Conservation (phyloP, 257 asterid species). For the Solanum habrochaites region DNA sequence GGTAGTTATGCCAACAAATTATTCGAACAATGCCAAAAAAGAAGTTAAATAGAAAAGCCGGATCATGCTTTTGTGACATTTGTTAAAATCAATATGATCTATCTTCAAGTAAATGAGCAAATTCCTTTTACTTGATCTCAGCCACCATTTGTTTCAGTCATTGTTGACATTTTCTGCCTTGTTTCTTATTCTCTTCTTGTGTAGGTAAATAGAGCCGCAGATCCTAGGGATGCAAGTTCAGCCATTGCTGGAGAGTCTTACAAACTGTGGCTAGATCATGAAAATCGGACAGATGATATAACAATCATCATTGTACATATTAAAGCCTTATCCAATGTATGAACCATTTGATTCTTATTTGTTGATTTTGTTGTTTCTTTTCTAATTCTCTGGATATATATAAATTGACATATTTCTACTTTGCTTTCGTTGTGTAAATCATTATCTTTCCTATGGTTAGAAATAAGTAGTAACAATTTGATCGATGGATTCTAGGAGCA, state of each 20-base stretch:
- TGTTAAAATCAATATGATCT: background rate
- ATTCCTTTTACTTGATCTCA: background rate
- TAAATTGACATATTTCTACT: background rate
- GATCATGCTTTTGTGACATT: background rate
- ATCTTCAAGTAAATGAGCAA: background rate
- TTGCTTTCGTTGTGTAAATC: background rate
- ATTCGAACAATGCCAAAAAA: background rate
- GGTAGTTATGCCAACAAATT: background rate
- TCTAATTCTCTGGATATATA: background rate
- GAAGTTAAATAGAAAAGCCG: background rate
- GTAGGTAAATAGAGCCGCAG: constrained; percentile 54
- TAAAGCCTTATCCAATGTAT: constrained; percentile 53
- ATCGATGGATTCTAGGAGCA: background rate
- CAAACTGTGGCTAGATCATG: constrained; percentile 84
- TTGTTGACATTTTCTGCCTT: background rate
- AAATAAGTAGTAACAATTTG: background rate
- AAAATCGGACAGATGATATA: constrained; percentile 90
- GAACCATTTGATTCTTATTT: constrained; percentile 23
- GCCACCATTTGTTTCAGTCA: background rate
- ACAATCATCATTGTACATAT: constrained; percentile 80
- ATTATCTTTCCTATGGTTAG: background rate
- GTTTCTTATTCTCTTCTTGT: background rate
- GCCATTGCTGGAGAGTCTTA: constrained; percentile 75
- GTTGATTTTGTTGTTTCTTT: constrained; percentile 6
- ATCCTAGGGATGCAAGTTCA: constrained; percentile 82